phyloP scores from a whole-genome alignment of 1,139 yeast species.

The Candida sp. region DNA sequence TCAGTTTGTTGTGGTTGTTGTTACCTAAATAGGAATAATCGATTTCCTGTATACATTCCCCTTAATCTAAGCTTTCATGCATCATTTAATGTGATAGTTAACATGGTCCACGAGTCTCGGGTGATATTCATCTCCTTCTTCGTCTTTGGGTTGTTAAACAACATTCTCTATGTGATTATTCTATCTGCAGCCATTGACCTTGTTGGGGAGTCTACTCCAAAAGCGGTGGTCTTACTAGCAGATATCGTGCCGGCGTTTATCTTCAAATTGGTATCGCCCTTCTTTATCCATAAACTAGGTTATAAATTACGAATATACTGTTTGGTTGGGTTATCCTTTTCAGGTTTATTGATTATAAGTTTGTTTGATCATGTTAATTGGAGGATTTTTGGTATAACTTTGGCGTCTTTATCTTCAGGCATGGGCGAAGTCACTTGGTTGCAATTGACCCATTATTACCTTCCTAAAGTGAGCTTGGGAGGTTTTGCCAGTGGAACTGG shows the following conservation, averaged over 20 bases:
- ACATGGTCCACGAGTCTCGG: not conserved
- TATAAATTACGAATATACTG: conserved; percentile 53
- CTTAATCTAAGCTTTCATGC: too few species aligned
- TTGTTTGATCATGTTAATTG: conserved; percentile 23
- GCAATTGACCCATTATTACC: conserved; percentile 74
- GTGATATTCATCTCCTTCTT: conserved; percentile 57
- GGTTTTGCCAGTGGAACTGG: conserved; percentile 97
- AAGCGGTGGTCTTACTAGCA: conserved; percentile 80
- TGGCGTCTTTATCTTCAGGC: conserved; percentile 87
- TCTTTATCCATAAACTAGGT: conserved; percentile 65
- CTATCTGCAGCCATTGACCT: conserved; percentile 89
- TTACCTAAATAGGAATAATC: too few species aligned
- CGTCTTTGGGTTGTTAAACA: conserved; percentile 83
- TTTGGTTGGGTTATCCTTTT: conserved; percentile 57
- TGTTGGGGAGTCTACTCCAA: conserved; percentile 81
- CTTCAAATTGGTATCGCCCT: conserved; percentile 73
- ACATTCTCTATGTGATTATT: conserved; percentile 86
- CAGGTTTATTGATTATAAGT: conserved; percentile 77
- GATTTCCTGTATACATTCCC: not conserved
- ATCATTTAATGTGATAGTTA: too few species aligned
- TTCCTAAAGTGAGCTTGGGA: conserved; percentile 52
- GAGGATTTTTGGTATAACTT: conserved; percentile 64
- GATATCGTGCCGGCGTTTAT: conserved; percentile 83
- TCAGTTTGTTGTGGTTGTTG: too few species aligned
- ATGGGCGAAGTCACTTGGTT: conserved; percentile 87